These are phyloP conservation scores for Pterocarpus macrocarpus DNA, from an alignment of 306 rosid species.

Conservation along the genomic window DNA sequence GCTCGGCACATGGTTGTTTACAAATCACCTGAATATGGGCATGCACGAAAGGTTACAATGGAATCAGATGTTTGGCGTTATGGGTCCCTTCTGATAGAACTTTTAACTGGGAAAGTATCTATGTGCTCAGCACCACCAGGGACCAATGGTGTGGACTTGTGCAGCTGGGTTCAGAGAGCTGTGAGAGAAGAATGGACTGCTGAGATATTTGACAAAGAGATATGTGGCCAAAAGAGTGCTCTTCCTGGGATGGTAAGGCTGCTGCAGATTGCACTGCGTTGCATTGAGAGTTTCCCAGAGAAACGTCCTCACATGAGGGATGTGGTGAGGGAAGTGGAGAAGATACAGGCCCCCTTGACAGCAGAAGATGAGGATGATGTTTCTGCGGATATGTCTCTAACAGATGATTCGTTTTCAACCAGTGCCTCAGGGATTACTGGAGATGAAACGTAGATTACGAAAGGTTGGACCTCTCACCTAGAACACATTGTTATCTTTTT, in stretches of 20 bases:
- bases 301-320: slow-evolving; percentile 76
- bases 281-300: slow-evolving; percentile 67
- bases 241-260: slow-evolving; percentile 73
- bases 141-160: slow-evolving; percentile 61
- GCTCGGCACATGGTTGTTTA: slow-evolving; percentile 67
- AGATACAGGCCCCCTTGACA: slow-evolving; percentile 42
- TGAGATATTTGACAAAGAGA: slow-evolving; percentile 78
- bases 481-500: not conserved
- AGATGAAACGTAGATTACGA: slow-evolving; percentile 37
- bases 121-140: slow-evolving; percentile 64
- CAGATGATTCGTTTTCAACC: slow-evolving; percentile 68
- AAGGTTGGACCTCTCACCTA: not conserved
- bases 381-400: slow-evolving; percentile 61
- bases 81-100: slow-evolving; percentile 77
- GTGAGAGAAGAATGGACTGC: slow-evolving; percentile 94
- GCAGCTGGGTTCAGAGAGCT: slow-evolving; percentile 78
- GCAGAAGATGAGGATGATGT: slow-evolving; percentile 55
- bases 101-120: slow-evolving; percentile 74
- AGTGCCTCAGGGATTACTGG: slow-evolving; percentile 46
- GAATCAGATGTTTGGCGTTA: slow-evolving; percentile 88
- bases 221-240: slow-evolving; percentile 54
- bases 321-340: slow-evolving; percentile 68
- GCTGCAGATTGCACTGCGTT: slow-evolving; percentile 73
- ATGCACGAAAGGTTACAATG: slow-evolving; percentile 58
- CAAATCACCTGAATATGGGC: slow-evolving; percentile 70